phyloP scores from a whole-genome alignment of 805 yeast species.

The Ogataea philodendri region DNA sequence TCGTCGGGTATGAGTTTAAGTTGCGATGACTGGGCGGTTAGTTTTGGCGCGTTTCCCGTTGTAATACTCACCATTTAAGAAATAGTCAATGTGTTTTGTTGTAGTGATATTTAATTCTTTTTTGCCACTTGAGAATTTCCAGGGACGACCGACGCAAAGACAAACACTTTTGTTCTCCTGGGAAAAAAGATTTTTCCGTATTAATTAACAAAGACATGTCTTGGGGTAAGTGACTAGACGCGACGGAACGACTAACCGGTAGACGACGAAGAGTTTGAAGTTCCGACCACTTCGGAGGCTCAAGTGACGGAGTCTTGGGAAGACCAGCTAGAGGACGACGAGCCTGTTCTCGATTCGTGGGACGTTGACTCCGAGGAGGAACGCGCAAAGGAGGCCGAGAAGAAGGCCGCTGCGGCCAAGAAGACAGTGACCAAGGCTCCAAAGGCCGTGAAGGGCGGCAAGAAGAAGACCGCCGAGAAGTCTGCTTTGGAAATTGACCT shows the following conservation, averaged over 20 bases:
- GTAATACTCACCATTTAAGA: conserved; percentile 9
- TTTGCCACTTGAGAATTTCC: conserved; percentile 18
- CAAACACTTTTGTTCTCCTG: conserved; percentile 8
- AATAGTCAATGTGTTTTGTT: background rate
- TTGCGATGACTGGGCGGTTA: conserved; percentile 33
- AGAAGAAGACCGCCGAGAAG: conserved; percentile 39
- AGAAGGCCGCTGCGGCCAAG: conserved; percentile 28
- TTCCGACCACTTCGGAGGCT: conserved; percentile 44
- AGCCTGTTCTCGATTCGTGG: conserved; percentile 85
- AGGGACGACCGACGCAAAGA: conserved; percentile 16
- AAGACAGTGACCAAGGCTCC: conserved; percentile 36
- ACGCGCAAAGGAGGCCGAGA: conserved; percentile 33
- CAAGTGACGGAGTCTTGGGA: conserved; percentile 73
- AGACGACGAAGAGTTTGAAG: conserved; percentile 90
- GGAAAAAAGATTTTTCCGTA: conserved; percentile 3
- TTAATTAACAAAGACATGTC: conserved; percentile 19
- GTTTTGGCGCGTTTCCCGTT: background rate
- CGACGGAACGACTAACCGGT: conserved; percentile 6
- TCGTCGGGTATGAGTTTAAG: conserved; percentile 56
- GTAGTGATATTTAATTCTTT: conserved; percentile 8
- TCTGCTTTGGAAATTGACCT: conserved; percentile 57
- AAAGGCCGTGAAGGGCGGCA: conserved; percentile 45
- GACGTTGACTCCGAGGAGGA: conserved; percentile 77
- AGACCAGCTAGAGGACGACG: conserved; percentile 58
- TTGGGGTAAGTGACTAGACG: conserved; percentile 25